phyloP scores from a whole-genome alignment of 805 yeast species.

The Yamadazyma phyllophila region DNA sequence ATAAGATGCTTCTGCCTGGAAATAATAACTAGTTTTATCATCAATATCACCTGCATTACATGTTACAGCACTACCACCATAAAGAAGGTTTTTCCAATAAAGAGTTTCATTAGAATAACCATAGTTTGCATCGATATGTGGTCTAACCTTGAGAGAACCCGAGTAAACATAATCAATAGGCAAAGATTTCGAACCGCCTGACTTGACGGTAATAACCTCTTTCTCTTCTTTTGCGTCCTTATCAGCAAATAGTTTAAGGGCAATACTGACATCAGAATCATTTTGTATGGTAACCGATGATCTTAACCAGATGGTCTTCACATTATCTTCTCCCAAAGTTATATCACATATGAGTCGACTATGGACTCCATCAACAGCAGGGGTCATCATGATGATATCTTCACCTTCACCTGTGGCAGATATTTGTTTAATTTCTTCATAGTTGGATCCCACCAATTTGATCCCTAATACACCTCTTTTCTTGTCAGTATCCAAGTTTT shows the following conservation, averaged over 20 bases:
- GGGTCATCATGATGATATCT: constrained; percentile 63
- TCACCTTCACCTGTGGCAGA: constrained; percentile 84
- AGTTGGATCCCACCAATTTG: constrained; percentile 54
- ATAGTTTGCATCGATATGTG: constrained; percentile 50
- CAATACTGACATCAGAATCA: constrained; percentile 41
- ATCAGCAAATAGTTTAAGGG: constrained; percentile 49
- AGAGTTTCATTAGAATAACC: constrained; percentile 66
- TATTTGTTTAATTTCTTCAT: constrained; percentile 52
- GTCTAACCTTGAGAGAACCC: constrained; percentile 58
- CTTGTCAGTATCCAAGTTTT: constrained; percentile 65
- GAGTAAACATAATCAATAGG: constrained; percentile 71
- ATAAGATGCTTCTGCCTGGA: constrained; percentile 69
- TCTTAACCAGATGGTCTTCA: constrained; percentile 72
- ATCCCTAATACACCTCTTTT: constrained; percentile 63
- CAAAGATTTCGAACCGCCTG: constrained; percentile 60
- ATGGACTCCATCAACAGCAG: constrained; percentile 62
- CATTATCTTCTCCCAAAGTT: constrained; percentile 66
- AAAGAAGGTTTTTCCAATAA: constrained; percentile 61
- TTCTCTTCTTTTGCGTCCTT: constrained; percentile 18
- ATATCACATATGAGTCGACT: constrained; percentile 74
- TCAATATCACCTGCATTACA: constrained; percentile 49
- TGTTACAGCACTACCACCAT: constrained; percentile 51
- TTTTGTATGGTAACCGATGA: constrained; percentile 75
- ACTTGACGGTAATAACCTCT: constrained; percentile 36
- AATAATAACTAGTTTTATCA: constrained; percentile 53